Base-by-base conservation (phyloP, 2,329 filamentous ascomycete genomes). In the Aspergillus sclerotialis region DNA sequence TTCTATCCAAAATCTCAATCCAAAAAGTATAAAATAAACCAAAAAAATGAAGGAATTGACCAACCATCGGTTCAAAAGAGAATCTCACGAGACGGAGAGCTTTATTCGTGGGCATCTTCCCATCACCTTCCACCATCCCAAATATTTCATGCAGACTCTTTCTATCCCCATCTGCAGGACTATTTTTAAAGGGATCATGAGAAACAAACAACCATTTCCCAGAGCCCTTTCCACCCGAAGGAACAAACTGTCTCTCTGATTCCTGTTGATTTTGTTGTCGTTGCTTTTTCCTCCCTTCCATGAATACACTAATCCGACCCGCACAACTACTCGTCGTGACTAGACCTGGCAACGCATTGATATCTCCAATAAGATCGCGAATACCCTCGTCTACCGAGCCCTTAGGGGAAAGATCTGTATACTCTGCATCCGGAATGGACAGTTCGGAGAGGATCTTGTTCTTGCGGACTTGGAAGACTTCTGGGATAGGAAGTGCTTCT, bases 261-360 rank as follows among this genome's bases (percentile, higher is more conserved):
- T 40, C 43, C 9, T 38, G 35, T 29, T 39, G 36, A 24, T 33
- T 34, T 26, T 37, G 31, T 10, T 32, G 30, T 7, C 17, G 36
- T 39, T 32, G 43, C 33, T 44, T 65, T 50, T 77, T 82, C 28
- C 66, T 67, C 1, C 89, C 89, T 64, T 95, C 90, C 1, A 93
- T 68, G 53, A 93, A 96, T 4, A 95, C 84, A 44, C 84, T 89
- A 30, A 93, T 76, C 33, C 90, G 72, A 1, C 90, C 90, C 2
- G 87, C 84, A 58, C 90, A 96, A 60, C 88, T 94, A 63, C 88
- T 94, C 3, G 89, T 95, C 2, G 90, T 95, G 21, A 93, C 87
- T 26, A 89, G 75, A 2, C 85, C 87, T 1, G 80, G 73, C 5
- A 82, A 55, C 1, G 51, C 58, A 60, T 96, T 96, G 56, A 96